phyloP scores from a whole-genome alignment of 371 early-diverging fungal genomes.

The Rhizomucor miehei region DNA sequence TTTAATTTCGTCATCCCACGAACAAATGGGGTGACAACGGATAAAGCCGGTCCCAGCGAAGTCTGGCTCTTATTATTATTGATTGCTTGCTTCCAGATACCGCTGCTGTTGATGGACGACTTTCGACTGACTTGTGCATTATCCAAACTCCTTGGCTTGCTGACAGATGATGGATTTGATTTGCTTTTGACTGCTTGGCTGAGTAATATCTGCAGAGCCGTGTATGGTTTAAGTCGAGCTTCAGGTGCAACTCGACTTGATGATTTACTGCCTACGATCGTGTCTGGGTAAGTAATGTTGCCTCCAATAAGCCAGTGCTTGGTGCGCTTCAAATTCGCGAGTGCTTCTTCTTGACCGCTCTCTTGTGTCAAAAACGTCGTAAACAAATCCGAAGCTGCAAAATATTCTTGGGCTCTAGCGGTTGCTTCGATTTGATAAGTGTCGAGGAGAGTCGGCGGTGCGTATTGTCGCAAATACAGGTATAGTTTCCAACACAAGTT shows the following conservation, averaged over 20 bases:
- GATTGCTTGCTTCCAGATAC: neutral
- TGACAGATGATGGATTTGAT: too few species aligned
- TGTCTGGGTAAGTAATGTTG: constrained; percentile 8
- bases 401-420: constrained; percentile 13
- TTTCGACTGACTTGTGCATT: too few species aligned
- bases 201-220: constrained; percentile 18
- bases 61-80: neutral
- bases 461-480: constrained; percentile 18
- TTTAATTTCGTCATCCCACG: constrained; percentile 8
- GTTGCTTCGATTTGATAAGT: constrained; percentile 24
- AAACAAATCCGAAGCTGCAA: constrained; percentile 9
- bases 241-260: constrained; percentile 18
- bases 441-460: constrained; percentile 23
- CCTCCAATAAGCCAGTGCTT: constrained; percentile 17
- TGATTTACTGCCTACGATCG: constrained; percentile 11
- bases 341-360: neutral
- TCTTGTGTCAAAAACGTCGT: constrained; percentile 1
- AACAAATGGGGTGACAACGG: neutral
- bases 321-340: constrained; percentile 6
- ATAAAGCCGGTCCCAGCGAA: neutral
- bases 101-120: too few species aligned
- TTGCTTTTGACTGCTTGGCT: too few species aligned
- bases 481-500: constrained; percentile 42
- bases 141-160: too few species aligned
- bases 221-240: constrained; percentile 36